Base-by-base conservation (phyloP, 129 eudicot genomes). In the Helichrysum umbraculigerum region DNA sequence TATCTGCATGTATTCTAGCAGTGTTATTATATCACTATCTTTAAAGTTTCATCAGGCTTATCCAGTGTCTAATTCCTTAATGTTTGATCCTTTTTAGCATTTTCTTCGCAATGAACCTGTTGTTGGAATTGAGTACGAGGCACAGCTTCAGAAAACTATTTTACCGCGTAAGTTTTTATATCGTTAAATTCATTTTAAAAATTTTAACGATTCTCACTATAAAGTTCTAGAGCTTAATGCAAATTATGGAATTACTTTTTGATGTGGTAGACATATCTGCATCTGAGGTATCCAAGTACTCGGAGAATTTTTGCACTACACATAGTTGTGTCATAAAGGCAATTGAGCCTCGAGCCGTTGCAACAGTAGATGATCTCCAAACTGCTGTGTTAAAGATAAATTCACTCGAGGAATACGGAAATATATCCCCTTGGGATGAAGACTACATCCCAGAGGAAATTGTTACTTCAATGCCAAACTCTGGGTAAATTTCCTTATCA, bases 371-470 rank as follows among this genome's bases (percentile, higher is more conserved):
- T 32, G 83, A 82, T 79, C 83, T 93, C 34, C 87, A 82, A 89
- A n/a, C 65, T 47, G 81, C 75, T 73, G 91, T 90, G 67, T 77
- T 70, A 73, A 91, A 83, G 84, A 84, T 87, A 84, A 88, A 87
- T 84, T 81, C 88, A 67, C 85, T 93, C n/a, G 98, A 90, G 82
- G 75, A 85, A 59, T 81, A 82, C 14, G 70, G 80, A 73, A 75
- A 35, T 57, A 84, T 93, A 80, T 75, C 87, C 50, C 89, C 87
- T 37, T 90, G 97, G 98, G 88, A 85, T 66, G 97, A 90, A 34
- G 98, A 93, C 64, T 68, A 76, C 76, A 87, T 90, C 61, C 98
- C 98, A 4, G 98, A 93, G 85, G 98, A 93, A 83, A 86, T 93
- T 81, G 87, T 93, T 60, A 72, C 76, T 35, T 74, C 44, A 52